Conservation (phyloP, 1,139 yeast species). For the Sugiyamaella neomexicana region DNA sequence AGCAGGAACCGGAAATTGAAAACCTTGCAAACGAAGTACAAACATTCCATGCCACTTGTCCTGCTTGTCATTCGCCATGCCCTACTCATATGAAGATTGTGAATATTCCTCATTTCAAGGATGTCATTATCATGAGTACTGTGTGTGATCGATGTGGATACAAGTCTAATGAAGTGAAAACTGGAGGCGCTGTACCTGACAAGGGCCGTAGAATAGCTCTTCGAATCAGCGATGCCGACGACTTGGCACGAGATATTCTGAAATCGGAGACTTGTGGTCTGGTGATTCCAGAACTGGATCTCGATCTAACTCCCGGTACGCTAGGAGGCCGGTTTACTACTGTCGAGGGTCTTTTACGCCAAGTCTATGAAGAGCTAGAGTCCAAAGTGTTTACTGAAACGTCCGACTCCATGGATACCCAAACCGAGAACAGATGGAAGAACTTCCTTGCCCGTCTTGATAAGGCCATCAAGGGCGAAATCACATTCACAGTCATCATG, state of each 20-base stretch:
- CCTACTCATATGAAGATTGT: constrained; percentile 97
- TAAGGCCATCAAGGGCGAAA: constrained; percentile 80
- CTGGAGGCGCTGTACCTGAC: constrained; percentile 94
- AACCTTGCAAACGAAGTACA: constrained; percentile 87
- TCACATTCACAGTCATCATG: constrained; percentile 81
- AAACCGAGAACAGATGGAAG: constrained; percentile 76
- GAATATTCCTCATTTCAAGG: constrained; percentile 96
- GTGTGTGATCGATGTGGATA: constrained; percentile 92
- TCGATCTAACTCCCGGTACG: constrained; percentile 95
- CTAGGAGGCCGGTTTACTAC: constrained; percentile 98
- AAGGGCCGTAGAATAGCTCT: constrained; percentile 76
- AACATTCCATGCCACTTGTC: constrained; percentile 88
- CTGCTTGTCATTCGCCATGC: constrained; percentile 78
- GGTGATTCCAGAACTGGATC: constrained; percentile 78
- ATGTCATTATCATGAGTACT: constrained; percentile 95
- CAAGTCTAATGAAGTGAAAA: constrained; percentile 95
- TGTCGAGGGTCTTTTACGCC: constrained; percentile 85
- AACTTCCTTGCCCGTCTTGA: constrained; percentile 71
- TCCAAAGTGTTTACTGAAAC: constrained; percentile 81
- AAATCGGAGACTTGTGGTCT: constrained; percentile 93
- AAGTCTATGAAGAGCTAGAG: constrained; percentile 87
- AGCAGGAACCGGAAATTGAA: constrained; percentile 62
- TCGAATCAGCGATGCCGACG: constrained; percentile 86
- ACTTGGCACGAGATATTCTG: constrained; percentile 88
- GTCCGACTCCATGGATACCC: constrained; percentile 87